Percentiles rank a stretch among this genome's conserved stretches.
Evolutionary conservation across 2,329 filamentous ascomycete species (phyloP).

Genomic region (Cercospora citrullina): DNA sequence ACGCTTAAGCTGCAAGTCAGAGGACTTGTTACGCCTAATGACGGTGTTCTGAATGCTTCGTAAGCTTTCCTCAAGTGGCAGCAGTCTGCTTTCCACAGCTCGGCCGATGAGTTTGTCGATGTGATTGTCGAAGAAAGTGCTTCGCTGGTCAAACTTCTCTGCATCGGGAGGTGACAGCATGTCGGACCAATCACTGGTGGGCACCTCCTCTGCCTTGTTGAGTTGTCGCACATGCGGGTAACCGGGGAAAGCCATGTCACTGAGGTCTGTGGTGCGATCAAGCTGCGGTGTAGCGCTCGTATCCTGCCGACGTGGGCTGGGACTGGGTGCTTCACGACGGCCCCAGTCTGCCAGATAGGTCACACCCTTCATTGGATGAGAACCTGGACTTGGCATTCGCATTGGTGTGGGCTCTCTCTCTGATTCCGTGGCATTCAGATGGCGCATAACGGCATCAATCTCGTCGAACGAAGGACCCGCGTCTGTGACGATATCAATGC

Average conservation of each 20-base stretch:
- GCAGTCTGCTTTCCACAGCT: slow-evolving; percentile 72
- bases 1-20: slow-evolving; percentile 44
- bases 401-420: slow-evolving; percentile 50
- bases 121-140: slow-evolving; percentile 85
- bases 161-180: slow-evolving; percentile 80
- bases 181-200: slow-evolving; percentile 89
- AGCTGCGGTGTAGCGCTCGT: slow-evolving; percentile 17
- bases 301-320: slow-evolving; percentile 55
- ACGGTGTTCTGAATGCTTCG: slow-evolving; percentile 63
- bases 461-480: slow-evolving; percentile 67
- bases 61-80: slow-evolving; percentile 78
- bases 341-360: slow-evolving; percentile 38
- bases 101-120: slow-evolving; percentile 83
- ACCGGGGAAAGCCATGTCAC: slow-evolving; percentile 46
- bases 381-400: slow-evolving; percentile 31
- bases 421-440: slow-evolving; percentile 72
- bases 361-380: slow-evolving; percentile 34
- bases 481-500: slow-evolving; percentile 26
- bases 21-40: slow-evolving; percentile 57
- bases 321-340: slow-evolving; percentile 71
- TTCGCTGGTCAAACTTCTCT: slow-evolving; percentile 75
- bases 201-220: slow-evolving; percentile 62
- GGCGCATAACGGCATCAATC: slow-evolving; percentile 89
- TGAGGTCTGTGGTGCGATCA: slow-evolving; percentile 24
- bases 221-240: slow-evolving; percentile 57